Conservation (phyloP, 2,329 filamentous ascomycete species). For the Ophiocordyceps sinensis region DNA sequence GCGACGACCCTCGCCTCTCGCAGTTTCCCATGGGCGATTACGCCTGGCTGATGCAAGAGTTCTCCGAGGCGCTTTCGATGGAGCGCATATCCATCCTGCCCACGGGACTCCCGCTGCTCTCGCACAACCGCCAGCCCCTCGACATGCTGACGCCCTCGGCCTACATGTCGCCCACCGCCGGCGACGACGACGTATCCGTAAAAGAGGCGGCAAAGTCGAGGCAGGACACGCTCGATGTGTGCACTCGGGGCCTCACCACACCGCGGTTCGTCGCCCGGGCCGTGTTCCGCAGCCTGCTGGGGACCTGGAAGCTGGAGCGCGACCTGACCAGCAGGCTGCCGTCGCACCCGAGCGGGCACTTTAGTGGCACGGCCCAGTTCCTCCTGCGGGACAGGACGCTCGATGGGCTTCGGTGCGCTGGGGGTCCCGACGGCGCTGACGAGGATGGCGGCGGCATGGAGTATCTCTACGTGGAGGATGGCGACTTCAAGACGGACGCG, state of each 20-base stretch:
- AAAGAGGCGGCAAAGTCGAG: slow-evolving; percentile 28
- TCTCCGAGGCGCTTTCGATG: slow-evolving; percentile 44
- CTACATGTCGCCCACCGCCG: slow-evolving; percentile 27
- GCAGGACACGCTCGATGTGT: slow-evolving; percentile 27
- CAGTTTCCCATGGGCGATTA: slow-evolving; percentile 84
- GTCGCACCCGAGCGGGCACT: slow-evolving; percentile 48
- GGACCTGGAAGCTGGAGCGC: slow-evolving; percentile 50
- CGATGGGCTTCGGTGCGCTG: slow-evolving; percentile 28
- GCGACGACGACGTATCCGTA: slow-evolving; percentile 20
- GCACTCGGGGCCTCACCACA: slow-evolving; percentile 25
- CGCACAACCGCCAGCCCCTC: slow-evolving; percentile 27
- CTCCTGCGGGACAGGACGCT: slow-evolving; percentile 43
- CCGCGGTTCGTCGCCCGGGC: slow-evolving; percentile 46
- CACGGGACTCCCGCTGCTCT: slow-evolving; percentile 14
- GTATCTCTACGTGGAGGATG: slow-evolving; percentile 56
- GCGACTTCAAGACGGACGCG: slow-evolving; percentile 43
- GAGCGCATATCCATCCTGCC: slow-evolving; percentile 18
- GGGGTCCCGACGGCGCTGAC: slow-evolving; percentile 11
- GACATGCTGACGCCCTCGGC: slow-evolving; percentile 42
- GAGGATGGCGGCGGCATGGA: slow-evolving; percentile 26
- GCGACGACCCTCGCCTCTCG: slow-evolving; percentile 34
- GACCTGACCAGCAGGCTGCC: slow-evolving; percentile 37
- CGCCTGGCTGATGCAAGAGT: slow-evolving; percentile 57
- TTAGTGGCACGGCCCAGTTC: slow-evolving; percentile 51
- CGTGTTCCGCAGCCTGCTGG: slow-evolving; percentile 57